Evolutionary conservation across 1,284 basidiomycete species (phyloP).

Genomic region (Microbotryum intermedium): DNA sequence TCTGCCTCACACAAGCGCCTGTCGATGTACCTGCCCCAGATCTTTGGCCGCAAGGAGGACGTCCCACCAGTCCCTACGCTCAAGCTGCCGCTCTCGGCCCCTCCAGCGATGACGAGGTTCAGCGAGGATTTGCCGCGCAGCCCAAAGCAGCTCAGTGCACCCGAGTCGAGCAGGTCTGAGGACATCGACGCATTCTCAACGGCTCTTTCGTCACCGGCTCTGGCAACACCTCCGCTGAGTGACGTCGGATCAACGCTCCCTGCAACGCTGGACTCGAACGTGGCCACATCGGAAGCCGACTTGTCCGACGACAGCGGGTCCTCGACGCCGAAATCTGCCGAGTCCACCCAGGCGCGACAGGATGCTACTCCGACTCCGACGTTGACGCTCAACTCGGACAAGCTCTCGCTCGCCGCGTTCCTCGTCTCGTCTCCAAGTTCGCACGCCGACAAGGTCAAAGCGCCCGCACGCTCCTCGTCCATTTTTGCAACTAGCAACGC

Average conservation of each 20-base stretch:
- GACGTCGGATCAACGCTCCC: too few species aligned
- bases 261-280: too few species aligned
- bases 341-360: too few species aligned
- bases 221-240: too few species aligned
- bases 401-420: slow-evolving; percentile 4
- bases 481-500: not conserved
- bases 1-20: not conserved
- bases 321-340: too few species aligned
- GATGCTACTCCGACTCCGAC: too few species aligned
- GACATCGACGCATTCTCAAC: too few species aligned
- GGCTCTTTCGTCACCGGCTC: too few species aligned
- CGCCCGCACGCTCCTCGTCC: slow-evolving; percentile 5
- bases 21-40: not conserved
- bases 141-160: not conserved
- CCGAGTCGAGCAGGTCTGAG: not conserved
- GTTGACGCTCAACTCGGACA: too few species aligned
- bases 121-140: not conserved
- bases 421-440: not conserved
- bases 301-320: too few species aligned
- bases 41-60: not conserved
- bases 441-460: slow-evolving; percentile 1
- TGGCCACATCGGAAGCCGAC: too few species aligned
- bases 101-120: not conserved
- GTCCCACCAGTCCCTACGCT: not conserved
- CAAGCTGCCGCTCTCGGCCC: not conserved